Evolutionary conservation across 257 asterid species (phyloP).

Genomic region (Solanum ahanhuiri): DNA sequence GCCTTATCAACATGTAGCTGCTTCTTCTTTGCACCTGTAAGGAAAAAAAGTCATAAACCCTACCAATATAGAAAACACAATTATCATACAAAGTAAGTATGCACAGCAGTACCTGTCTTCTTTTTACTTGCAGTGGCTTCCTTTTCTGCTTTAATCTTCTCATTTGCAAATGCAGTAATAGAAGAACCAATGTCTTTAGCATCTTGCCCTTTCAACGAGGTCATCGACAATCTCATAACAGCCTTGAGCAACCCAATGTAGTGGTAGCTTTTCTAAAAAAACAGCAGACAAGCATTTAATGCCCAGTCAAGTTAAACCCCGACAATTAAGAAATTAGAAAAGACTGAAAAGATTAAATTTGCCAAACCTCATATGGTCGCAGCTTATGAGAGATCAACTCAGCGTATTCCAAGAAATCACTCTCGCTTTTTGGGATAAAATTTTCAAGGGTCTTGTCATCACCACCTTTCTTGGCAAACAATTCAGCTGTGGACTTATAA

Average conservation of each 20-base stretch:
- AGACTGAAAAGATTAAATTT: background rate
- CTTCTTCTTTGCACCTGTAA: slow-evolving; percentile 79
- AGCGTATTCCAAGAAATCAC: slow-evolving; percentile 74
- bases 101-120: slow-evolving; percentile 48
- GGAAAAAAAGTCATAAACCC: slow-evolving; percentile 1
- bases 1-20: slow-evolving; percentile 64
- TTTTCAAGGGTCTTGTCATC: slow-evolving; percentile 69
- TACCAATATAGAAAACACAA: background rate
- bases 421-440: slow-evolving; percentile 80
- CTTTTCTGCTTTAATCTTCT: slow-evolving; percentile 90
- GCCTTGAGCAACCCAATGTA: slow-evolving; percentile 75
- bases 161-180: slow-evolving; percentile 88
- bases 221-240: slow-evolving; percentile 78
- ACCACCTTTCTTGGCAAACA: slow-evolving; percentile 65
- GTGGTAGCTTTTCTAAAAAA: slow-evolving; percentile 82
- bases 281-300: background rate
- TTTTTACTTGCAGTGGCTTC: slow-evolving; percentile 87
- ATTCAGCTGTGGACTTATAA: slow-evolving; percentile 71
- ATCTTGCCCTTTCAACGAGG: slow-evolving; percentile 78
- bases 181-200: slow-evolving; percentile 89
- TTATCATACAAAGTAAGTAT: background rate
- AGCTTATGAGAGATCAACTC: slow-evolving; percentile 77
- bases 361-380: slow-evolving; percentile 70
- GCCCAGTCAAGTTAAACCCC: background rate
- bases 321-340: background rate